Conservation (phyloP, 371 early-diverging fungal species). For the Gilbertella persicaria region DNA sequence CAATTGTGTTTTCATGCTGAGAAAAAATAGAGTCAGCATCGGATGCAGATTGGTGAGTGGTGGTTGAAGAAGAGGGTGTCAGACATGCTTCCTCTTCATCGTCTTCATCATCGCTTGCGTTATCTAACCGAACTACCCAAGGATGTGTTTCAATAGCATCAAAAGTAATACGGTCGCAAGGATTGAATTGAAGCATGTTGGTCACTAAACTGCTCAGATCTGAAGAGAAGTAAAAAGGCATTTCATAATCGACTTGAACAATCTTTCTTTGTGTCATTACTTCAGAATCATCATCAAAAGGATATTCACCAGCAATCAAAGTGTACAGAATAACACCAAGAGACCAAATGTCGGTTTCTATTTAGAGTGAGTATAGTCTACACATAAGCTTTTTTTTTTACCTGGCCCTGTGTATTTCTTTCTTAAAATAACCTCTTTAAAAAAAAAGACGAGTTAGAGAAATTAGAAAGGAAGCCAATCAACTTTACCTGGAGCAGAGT, state of each 20-base stretch:
- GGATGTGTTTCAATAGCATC: constrained; percentile 69
- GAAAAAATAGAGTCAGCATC: constrained; percentile 37
- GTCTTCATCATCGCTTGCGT: constrained; percentile 17
- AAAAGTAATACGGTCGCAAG: constrained; percentile 65
- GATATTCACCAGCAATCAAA: constrained; percentile 77
- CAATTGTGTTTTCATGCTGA: constrained; percentile 9
- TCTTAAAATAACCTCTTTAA: constrained; percentile 67
- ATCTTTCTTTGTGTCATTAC: constrained; percentile 71
- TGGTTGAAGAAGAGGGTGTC: constrained; percentile 31
- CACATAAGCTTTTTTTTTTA: constrained; percentile 25
- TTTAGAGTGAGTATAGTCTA: not conserved
- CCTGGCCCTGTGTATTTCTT: constrained; percentile 80
- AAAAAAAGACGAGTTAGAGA: not conserved
- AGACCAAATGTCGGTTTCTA: constrained; percentile 88
- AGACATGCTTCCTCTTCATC: constrained; percentile 25
- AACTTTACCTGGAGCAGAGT: constrained; percentile 72
- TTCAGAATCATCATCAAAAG: constrained; percentile 86
- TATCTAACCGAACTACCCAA: constrained; percentile 42
- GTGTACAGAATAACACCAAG: constrained; percentile 85
- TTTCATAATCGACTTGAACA: constrained; percentile 68
- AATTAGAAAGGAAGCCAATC: not conserved
- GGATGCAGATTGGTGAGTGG: constrained; percentile 23
- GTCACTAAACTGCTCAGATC: constrained; percentile 54
- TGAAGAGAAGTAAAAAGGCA: constrained; percentile 65
- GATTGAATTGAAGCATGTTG: constrained; percentile 66